Base-by-base conservation (phyloP, 1,139 yeast genomes). In the Geotrichum citri-aurantii region DNA sequence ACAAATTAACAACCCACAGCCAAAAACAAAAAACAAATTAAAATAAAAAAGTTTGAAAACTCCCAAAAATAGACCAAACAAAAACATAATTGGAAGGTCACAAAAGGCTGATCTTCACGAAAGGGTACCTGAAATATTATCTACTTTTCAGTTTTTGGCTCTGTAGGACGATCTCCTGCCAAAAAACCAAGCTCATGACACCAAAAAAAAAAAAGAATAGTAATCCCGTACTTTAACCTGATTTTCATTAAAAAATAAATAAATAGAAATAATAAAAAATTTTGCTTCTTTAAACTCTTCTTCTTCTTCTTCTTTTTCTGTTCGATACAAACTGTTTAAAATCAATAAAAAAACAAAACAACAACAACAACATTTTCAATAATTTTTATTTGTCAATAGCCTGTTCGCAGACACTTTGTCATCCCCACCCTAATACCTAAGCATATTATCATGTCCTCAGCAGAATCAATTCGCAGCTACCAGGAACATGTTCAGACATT, bases 391-490 rank as follows among this genome's bases (percentile, higher is more conserved):
- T n/a, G 42, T 37, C 2, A 37, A 37, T 37, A 37, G 17, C 42
- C 17, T n/a, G 29, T 37, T 37, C n/a, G 42, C 42, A 37, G 17
- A 37, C 42, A 37, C 2, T 37, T 14, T 14, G 7, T n/a, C 21
- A 11, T 10, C 21, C 23, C 14, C 21, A n/a, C 23, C 14, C 21
- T 3, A 49, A 17, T 21, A 26, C 29, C 7, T 26, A 26, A 26
- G 29, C 29, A 26, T 26, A 26, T 5, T 12, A 46, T n/a, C 14
- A 56, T 56, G 59, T 52, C 59, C 6, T 52, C 56, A 26, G 52
- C 58, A 2, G 58, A 54, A 17, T 59, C 62, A 3, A 52, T 59
- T 46, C 59, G 60, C 31, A 55, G 60, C 53, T 55, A 46, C 42
- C 56, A 58, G n/a, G 54, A 46, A 8, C 62, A 58, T 27, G 54